A percentile compares a stretch with the other conserved stretches of the same genome.
Evolutionary conservation across 1,139 yeast genomes (phyloP).

Genomic region (Geotrichum europaeum): DNA sequence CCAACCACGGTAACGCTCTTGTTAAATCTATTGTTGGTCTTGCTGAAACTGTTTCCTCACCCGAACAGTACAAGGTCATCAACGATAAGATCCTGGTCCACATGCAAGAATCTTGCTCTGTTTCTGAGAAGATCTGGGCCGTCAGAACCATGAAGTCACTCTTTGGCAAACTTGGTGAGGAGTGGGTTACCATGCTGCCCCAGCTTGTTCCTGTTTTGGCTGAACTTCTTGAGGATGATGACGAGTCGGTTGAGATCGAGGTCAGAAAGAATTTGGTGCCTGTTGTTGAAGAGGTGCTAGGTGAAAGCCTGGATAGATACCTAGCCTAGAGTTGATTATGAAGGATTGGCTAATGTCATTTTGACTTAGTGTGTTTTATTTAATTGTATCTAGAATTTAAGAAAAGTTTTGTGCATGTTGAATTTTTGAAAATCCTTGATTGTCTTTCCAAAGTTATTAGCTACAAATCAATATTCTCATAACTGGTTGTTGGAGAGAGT

Average conservation of each 20-base stretch:
- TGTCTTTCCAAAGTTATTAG: background rate
- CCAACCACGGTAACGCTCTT: slow-evolving; percentile 50
- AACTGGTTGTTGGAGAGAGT: background rate
- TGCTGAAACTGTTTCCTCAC: slow-evolving; percentile 62
- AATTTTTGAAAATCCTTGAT: background rate
- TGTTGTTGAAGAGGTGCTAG: slow-evolving; percentile 85
- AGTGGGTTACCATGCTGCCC: slow-evolving; percentile 86
- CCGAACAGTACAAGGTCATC: slow-evolving; percentile 72
- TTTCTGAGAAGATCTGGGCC: slow-evolving; percentile 75
- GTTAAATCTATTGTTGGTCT: slow-evolving; percentile 75
- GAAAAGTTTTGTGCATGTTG: background rate
- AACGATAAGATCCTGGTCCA: slow-evolving; percentile 51
- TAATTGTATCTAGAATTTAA: background rate
- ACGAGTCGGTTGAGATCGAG: slow-evolving; percentile 85
- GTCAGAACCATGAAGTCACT: slow-evolving; percentile 70
- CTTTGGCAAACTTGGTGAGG: slow-evolving; percentile 89
- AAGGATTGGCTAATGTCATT: background rate
- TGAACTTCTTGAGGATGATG: slow-evolving; percentile 90
- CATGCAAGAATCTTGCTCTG: slow-evolving; percentile 41
- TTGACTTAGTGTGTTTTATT: background rate
- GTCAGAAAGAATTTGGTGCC: slow-evolving; percentile 89
- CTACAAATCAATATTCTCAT: background rate
- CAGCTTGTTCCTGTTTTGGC: slow-evolving; percentile 94
- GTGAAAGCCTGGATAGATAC: slow-evolving; percentile 91
- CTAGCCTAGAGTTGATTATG: slow-evolving; percentile 45